phyloP scores from a whole-genome alignment of 2,329 filamentous ascomycete genomes.

The Ceratocystis harringtonii region DNA sequence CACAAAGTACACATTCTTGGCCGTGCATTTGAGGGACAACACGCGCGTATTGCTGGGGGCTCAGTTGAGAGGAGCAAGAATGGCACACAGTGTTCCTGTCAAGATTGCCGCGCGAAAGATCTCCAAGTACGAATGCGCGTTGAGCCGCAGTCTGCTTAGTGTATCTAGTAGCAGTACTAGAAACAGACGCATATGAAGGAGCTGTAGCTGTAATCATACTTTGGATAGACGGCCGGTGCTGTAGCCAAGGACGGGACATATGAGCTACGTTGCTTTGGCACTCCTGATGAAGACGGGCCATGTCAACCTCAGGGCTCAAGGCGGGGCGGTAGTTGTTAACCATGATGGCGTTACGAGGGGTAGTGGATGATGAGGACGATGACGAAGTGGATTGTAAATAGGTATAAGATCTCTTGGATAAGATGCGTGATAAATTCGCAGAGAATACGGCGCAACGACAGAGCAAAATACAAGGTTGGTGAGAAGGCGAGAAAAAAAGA shows the following conservation, averaged over 20 bases:
- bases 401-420: neutral
- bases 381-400: neutral
- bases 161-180: neutral
- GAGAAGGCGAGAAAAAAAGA: neutral
- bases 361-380: neutral
- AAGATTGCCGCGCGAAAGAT: slow-evolving; percentile 6
- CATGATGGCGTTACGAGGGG: slow-evolving; percentile 1
- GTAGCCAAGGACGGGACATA: slow-evolving; percentile 1
- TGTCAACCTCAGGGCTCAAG: slow-evolving; percentile 5
- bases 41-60: slow-evolving; percentile 16
- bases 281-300: neutral
- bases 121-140: slow-evolving; percentile 16
- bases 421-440: neutral
- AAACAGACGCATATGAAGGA: neutral
- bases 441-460: neutral
- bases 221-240: slow-evolving; percentile 1
- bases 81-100: slow-evolving; percentile 17
- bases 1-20: slow-evolving; percentile 26
- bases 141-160: slow-evolving; percentile 4
- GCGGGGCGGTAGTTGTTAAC: neutral
- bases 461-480: neutral
- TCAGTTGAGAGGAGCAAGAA: slow-evolving; percentile 18
- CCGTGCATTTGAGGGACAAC: slow-evolving; percentile 13
- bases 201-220: slow-evolving; percentile 17
- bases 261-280: neutral